phyloP scores from a whole-genome alignment of 225 moss, liverwort and hornwort genomes.

The Antitrichia curtipendula region DNA sequence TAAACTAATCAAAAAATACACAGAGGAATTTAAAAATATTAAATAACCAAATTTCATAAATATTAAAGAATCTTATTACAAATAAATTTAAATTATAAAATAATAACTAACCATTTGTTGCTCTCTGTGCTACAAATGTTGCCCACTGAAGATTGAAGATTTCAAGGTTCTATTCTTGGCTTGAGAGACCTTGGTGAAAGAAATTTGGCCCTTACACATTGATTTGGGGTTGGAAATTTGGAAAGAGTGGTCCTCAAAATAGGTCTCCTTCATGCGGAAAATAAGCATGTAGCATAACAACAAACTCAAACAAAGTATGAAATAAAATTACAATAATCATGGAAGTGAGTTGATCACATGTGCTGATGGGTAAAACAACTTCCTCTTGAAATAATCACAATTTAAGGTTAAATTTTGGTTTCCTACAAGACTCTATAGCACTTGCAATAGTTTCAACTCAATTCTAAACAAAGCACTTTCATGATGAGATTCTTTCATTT shows the following conservation, averaged over 20 bases:
- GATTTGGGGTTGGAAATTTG: accelerated
- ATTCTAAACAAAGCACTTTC: background rate
- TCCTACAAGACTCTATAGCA: too few relatives aligned
- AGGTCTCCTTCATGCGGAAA: accelerated
- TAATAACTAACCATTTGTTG: background rate
- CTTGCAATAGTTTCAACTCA: background rate
- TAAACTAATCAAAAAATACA: too few relatives aligned
- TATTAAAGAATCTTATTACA: background rate
- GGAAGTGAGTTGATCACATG: background rate
- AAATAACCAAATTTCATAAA: background rate
- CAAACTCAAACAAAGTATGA: background rate
- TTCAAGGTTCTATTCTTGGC: accelerated
- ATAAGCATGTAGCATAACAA: background rate
- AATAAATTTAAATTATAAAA: background rate
- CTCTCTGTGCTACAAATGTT: accelerated
- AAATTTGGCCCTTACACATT: background rate
- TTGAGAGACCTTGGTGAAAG: accelerated
- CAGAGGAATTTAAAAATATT: background rate
- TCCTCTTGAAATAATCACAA: accelerated
- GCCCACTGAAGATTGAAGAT: background rate
- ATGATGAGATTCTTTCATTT: background rate
- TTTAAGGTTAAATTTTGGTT: background rate
- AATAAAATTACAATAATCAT: background rate
- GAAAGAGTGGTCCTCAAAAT: background rate
- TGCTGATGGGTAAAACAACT: accelerated